Base-by-base conservation (phyloP, 306 rosid genomes). In the Luffa aegyptiaca region DNA sequence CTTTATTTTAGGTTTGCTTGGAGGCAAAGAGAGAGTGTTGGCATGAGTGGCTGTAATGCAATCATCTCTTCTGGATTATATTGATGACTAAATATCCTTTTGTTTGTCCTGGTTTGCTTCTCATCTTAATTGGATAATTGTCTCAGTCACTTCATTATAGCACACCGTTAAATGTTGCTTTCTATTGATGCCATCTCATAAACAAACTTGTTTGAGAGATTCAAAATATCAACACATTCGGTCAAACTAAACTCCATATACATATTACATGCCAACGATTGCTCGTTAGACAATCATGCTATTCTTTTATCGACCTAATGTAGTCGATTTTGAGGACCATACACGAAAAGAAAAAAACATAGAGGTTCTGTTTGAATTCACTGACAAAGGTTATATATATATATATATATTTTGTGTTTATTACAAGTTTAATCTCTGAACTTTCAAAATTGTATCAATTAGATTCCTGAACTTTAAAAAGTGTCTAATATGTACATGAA, bases 31-130 rank as follows among this genome's bases (percentile, higher is more conserved):
- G 76, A 44, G 20, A 51, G 21, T 48, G 77, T 72, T 20, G 16
- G 21, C 20, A 52, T 49, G 61, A 52, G 78, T 75, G 64, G 63
- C 8, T 52, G 79, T 52, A 75, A 75, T 35, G 63, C 64, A 33
- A 75, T 74, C 78, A 74, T 74, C 45, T 11, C 42, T 51, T 33
- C 51, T 49, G 78, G 79, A 55, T 75, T 75, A 10, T 75, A 36
- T 75, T 35, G 79, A 75, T 52, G 62, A 75, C 10, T 66, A 39
- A 5, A 26, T 71, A 71, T 46, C 58, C 77, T 20, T 71, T 26
- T 42, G 77, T 74, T 74, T 74, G 33, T 66, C 33, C 33, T 66
- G 16, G 11, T 42, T 69, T 69, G 36, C 33, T 20, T 71, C 57
- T 20, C 6, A 45, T 75, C 48, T 33, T 17, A 13, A 52, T 16